Conservation (phyloP, 1,139 yeast genomes). For the Barnettozyma hawaiiensis region DNA sequence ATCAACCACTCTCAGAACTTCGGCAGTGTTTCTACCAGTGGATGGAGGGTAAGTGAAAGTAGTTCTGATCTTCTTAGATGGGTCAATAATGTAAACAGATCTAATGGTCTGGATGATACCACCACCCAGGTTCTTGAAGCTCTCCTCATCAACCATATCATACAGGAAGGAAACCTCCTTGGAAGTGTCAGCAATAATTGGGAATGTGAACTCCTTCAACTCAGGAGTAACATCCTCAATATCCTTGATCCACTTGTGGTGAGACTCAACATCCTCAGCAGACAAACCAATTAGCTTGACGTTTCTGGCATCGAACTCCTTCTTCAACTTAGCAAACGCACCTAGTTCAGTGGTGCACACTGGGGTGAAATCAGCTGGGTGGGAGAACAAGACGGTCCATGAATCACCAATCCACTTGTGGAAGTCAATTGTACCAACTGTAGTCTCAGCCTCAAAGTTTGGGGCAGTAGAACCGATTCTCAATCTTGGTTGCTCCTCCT, state of each 20-base stretch:
- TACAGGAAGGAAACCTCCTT: constrained; percentile 77
- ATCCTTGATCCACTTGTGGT: constrained; percentile 79
- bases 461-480: constrained; percentile 70
- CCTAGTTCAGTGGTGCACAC: constrained; percentile 95
- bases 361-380: constrained; percentile 93
- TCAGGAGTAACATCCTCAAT: constrained; percentile 62
- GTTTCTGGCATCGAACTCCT: constrained; percentile 74
- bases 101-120: constrained; percentile 77
- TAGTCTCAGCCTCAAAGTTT: constrained; percentile 72
- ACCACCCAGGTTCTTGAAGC: constrained; percentile 66
- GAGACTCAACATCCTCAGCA: constrained; percentile 73
- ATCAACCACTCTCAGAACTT: constrained; percentile 80
- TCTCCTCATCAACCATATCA: constrained; percentile 90
- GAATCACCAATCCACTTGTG: constrained; percentile 75
- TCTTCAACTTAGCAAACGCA: constrained; percentile 80
- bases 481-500: constrained; percentile 64
- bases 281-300: constrained; percentile 83
- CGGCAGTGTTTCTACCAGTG: constrained; percentile 85
- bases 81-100: constrained; percentile 85
- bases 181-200: constrained; percentile 79
- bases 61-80: constrained; percentile 76
- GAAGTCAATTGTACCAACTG: constrained; percentile 73
- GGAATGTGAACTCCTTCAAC: constrained; percentile 70
- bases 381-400: constrained; percentile 85
- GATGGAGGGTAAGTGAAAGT: constrained; percentile 85